Base-by-base conservation (phyloP, 148 eudicot species). In the Limonium bicolor region DNA sequence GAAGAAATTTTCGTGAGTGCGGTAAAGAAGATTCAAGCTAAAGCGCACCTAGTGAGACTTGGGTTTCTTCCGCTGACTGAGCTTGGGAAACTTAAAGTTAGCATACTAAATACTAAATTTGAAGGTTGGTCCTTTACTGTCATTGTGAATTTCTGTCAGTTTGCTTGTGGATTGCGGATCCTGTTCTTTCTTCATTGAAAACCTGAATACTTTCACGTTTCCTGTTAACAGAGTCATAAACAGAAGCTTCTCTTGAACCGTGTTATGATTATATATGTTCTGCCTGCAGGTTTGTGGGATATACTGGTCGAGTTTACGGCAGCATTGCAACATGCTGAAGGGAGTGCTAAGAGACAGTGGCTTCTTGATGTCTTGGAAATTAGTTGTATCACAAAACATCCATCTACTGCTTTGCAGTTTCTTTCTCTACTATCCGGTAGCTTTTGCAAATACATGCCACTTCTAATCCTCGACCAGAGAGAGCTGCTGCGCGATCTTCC, bases 341-440 rank as follows among this genome's bases (percentile, higher is more conserved):
- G 67, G 63, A 66, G 64, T 51, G 63, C 61, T 20, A 77, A 70
- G 68, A 75, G 67, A 39, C 93, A 75, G 58, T 90, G 99, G 99
- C 80, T 90, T 48, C 43, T 84, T 36, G 92, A 74, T 53, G 64
- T 71, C 41, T 66, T 80, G 29, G 82, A 84, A 53, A 75, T 90
- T 51, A 74, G 94, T 50, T 90, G 95, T 54, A 71, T 80, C 20
- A 78, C 95, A 33, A 73, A 64, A 34, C 69, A 63, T 68, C 97
- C 97, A 24, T 77, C 82, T 26, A 90, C 93, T 65, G 97, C 77
- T 36, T 50, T 86, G 41, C 74, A 43, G 32, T 86, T 81, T 56
- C 50, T 81, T 19, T 76, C 78, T 31, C 70, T 86, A 56, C 63
- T 86, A 51, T 69, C 72, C 29, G 95, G 95, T 18, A 70, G 78